These are phyloP conservation scores for Fusarium sp. DNA, from an alignment of 2,329 filamentous ascomycete genomes.

Conservation along the genomic window DNA sequence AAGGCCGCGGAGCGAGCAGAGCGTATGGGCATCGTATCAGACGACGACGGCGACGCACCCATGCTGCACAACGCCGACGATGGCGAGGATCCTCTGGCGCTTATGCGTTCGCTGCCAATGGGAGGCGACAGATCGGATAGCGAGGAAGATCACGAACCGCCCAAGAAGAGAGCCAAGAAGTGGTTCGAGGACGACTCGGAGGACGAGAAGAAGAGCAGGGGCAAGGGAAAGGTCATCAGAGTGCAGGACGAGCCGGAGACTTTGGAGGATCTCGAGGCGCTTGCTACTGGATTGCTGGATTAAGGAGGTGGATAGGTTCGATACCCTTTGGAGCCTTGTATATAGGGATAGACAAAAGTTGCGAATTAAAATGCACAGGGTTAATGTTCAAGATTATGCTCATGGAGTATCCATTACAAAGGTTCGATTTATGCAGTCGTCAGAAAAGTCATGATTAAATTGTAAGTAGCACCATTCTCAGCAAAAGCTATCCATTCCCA, in stretches of 20 bases:
- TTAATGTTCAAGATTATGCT: constrained; percentile 3
- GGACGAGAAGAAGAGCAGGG: constrained; percentile 52
- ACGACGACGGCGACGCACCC: constrained; percentile 43
- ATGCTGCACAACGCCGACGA: constrained; percentile 48
- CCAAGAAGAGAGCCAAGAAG: constrained; percentile 73
- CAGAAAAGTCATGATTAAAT: constrained; percentile 12
- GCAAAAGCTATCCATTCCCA: constrained; percentile 21
- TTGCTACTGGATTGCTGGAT: constrained; percentile 77
- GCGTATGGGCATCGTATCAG: constrained; percentile 40
- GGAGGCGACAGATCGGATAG: constrained; percentile 48
- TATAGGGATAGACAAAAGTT: constrained; percentile 36
- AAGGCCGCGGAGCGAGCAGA: constrained; percentile 70
- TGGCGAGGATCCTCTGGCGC: constrained; percentile 55
- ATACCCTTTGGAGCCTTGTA: constrained; percentile 43
- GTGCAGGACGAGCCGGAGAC: constrained; percentile 77
- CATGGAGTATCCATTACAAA: background rate
- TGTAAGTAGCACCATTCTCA: constrained; percentile 7
- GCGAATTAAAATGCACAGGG: constrained; percentile 4
- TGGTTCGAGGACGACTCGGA: constrained; percentile 81
- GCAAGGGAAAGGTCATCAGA: constrained; percentile 66
- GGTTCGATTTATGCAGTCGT: background rate
- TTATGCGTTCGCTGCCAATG: constrained; percentile 67
- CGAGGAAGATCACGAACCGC: constrained; percentile 54
- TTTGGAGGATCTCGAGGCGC: constrained; percentile 78
- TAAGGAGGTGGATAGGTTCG: constrained; percentile 36